A percentile compares a stretch with the other conserved stretches of the same genome.
phyloP scores from a whole-genome alignment of 371 early-diverging fungal species.

The Apophysomyces variabilis region DNA sequence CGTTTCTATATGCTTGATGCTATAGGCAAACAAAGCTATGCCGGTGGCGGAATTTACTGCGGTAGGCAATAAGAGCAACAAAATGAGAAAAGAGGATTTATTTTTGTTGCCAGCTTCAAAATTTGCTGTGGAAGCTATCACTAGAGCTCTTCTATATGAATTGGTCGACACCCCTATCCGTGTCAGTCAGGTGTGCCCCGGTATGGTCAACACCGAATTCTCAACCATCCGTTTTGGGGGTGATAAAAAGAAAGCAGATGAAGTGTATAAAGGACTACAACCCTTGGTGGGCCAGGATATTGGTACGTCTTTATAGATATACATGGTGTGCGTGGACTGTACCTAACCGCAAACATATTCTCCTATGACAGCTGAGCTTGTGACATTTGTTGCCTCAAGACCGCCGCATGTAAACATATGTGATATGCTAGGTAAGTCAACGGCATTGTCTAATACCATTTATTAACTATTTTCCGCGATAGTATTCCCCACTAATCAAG shows the following conservation, averaged over 20 bases:
- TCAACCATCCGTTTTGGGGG: conserved; percentile 84
- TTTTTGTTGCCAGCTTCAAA: conserved; percentile 65
- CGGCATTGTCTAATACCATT: not conserved
- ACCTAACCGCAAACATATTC: not conserved
- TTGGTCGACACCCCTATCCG: conserved; percentile 76
- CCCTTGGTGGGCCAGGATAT: conserved; percentile 76
- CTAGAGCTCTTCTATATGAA: conserved; percentile 77
- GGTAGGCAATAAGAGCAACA: conserved; percentile 27
- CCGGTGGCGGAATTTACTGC: conserved; percentile 86
- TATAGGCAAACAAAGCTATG: conserved; percentile 62
- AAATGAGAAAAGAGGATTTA: not conserved
- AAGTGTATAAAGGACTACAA: conserved; percentile 78
- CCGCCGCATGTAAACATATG: conserved; percentile 86
- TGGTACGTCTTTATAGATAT: conserved; percentile 30
- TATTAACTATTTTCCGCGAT: not conserved
- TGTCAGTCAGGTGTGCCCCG: conserved; percentile 78
- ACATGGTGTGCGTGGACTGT: not conserved
- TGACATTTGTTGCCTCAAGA: conserved; percentile 82
- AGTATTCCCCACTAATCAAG: conserved; percentile 39
- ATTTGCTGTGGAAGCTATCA: conserved; percentile 87
- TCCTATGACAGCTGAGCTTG: conserved; percentile 67
- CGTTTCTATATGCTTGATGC: too few species aligned
- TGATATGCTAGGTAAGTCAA: conserved; percentile 59
- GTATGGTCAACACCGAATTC: conserved; percentile 93
- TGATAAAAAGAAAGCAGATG: conserved; percentile 78